phyloP scores from a whole-genome alignment of 768 basidiomycete genomes.

The Holtermannia corniformis region DNA sequence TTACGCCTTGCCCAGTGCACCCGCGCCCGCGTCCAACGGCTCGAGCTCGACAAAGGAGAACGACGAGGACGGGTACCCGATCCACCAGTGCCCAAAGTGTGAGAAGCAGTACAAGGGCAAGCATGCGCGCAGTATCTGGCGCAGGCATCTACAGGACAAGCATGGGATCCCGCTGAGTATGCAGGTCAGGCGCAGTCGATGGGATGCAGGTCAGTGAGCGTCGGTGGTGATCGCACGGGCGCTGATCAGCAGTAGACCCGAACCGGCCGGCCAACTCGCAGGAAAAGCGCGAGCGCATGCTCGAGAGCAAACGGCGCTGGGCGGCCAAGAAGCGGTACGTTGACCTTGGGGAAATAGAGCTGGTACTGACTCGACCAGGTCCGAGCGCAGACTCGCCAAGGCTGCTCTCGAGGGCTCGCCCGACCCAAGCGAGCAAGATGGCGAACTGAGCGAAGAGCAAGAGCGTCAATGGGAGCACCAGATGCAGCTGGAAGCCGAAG shows the following conservation, averaged over 20 bases:
- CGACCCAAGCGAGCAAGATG: background rate
- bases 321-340: slow-evolving; percentile 41
- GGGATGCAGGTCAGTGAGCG: slow-evolving; percentile 42
- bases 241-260: slow-evolving; percentile 24
- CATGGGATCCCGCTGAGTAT: slow-evolving; percentile 42
- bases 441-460: background rate
- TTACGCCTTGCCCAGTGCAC: background rate
- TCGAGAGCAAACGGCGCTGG: slow-evolving; percentile 43
- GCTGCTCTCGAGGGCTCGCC: too few relatives aligned
- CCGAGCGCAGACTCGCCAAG: background rate
- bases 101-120: slow-evolving; percentile 44
- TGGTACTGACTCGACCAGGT: background rate
- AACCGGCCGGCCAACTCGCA: slow-evolving; percentile 40
- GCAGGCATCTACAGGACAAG: slow-evolving; percentile 44
- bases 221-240: slow-evolving; percentile 2
- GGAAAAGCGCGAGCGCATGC: slow-evolving; percentile 39
- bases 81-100: slow-evolving; percentile 16
- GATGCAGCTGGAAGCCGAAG: background rate
- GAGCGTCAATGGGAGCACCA: background rate
- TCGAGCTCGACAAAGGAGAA: background rate
- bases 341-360: background rate
- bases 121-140: slow-evolving; percentile 44
- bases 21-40: background rate
- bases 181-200: slow-evolving; percentile 43
- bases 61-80: background rate